Evolutionary conservation across 2,329 filamentous ascomycete genomes (phyloP).

Genomic region (Microdochium paspali): DNA sequence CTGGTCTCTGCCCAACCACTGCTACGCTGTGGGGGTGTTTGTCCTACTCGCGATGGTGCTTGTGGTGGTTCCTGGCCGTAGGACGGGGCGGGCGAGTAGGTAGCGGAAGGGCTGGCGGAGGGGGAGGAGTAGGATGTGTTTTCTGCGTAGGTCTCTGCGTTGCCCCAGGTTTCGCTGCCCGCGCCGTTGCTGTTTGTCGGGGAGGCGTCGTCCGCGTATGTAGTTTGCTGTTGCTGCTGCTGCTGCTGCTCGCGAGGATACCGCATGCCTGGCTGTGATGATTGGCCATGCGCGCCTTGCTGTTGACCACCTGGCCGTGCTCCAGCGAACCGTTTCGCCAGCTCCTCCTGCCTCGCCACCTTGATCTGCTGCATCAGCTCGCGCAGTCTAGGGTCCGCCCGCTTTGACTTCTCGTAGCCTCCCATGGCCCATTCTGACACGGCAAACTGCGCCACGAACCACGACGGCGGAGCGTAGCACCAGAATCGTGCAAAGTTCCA

Average conservation of each 20-base stretch:
- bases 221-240: not conserved
- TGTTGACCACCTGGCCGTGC: not conserved
- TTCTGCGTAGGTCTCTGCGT: not conserved
- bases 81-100: not conserved
- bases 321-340: not conserved
- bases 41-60: not conserved
- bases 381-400: conserved; percentile 19
- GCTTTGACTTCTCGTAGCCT: conserved; percentile 9
- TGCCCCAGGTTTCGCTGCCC: not conserved
- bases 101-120: not conserved
- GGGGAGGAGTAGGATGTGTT: not conserved
- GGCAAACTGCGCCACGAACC: conserved; percentile 15
- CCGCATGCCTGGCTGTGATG: not conserved
- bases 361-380: not conserved
- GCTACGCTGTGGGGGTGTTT: not conserved
- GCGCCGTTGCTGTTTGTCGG: not conserved
- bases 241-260: no score
- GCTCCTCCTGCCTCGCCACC: not conserved
- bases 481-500: conserved; percentile 28
- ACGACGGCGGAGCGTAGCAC: conserved; percentile 19
- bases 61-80: not conserved
- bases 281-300: not conserved
- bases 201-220: not conserved
- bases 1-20: conserved; percentile 1
- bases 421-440: conserved; percentile 18